Percentiles rank a stretch among this genome's conserved stretches.
phyloP scores from a whole-genome alignment of 2,329 filamentous ascomycete species.

The Emergomyces pasteurianus region DNA sequence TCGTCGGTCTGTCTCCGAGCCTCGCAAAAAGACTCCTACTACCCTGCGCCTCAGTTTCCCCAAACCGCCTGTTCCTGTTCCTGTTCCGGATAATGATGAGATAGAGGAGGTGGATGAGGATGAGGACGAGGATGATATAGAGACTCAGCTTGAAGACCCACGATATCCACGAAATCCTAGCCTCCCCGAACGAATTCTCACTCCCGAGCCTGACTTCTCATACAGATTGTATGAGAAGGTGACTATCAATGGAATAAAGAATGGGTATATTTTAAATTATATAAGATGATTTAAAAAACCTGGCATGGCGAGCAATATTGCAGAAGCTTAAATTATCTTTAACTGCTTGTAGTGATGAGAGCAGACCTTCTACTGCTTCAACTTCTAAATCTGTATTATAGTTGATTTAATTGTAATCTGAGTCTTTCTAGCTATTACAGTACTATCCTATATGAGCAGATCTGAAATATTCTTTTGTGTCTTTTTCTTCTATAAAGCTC shows the following conservation, averaged over 20 bases:
- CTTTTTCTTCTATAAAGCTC: not conserved
- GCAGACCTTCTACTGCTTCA: no score
- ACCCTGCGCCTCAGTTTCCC: not conserved
- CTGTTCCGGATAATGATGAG: not conserved
- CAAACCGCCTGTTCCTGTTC: not conserved
- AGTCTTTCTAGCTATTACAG: no score
- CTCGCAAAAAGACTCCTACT: not conserved
- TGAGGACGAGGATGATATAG: not conserved
- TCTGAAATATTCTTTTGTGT: not conserved
- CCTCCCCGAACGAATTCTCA: not conserved
- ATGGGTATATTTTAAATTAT: no score
- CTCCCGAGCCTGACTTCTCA: not conserved
- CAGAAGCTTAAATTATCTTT: no score
- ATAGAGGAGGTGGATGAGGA: not conserved
- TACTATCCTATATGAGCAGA: not conserved
- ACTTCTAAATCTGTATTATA: no score
- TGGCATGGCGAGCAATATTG: no score
- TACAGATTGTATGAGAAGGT: not conserved
- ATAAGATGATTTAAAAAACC: no score
- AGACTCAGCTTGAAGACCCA: not conserved
- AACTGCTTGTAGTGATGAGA: no score
- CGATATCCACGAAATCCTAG: not conserved
- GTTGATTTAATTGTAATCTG: no score
- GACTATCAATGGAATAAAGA: not conserved
- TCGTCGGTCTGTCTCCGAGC: not conserved